Evolutionary conservation across 1,284 basidiomycete species (phyloP).

Genomic region (Heterobasidion irregulare): DNA sequence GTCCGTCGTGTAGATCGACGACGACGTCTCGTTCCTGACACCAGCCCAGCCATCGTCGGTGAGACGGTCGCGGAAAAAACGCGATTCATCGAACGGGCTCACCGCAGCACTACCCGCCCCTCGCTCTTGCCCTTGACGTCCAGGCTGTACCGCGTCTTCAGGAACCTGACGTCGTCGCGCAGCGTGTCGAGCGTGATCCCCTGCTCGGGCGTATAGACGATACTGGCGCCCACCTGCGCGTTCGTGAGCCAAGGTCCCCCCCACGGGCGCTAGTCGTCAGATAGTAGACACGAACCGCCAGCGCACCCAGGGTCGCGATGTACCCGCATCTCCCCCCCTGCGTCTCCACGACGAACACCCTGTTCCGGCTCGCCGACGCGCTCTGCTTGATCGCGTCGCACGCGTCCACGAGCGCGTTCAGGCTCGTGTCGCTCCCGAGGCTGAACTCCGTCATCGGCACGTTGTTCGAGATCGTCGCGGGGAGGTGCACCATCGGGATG

Average conservation of each 20-base stretch:
- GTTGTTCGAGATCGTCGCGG: slow-evolving; percentile 96
- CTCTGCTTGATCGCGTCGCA: slow-evolving; percentile 99
- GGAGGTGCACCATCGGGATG: slow-evolving; percentile 89
- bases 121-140: slow-evolving; percentile 88
- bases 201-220: slow-evolving; percentile 92
- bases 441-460: slow-evolving; percentile 96
- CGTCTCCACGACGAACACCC: slow-evolving; percentile 97
- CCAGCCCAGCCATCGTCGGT: neutral
- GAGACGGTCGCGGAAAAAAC: neutral
- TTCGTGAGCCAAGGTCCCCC: slow-evolving; percentile 1
- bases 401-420: slow-evolving; percentile 96
- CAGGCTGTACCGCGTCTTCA: slow-evolving; percentile 80
- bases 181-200: slow-evolving; percentile 83
- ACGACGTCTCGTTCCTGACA: slow-evolving; percentile 78
- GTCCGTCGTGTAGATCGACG: slow-evolving; percentile 86
- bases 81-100: slow-evolving; percentile 12
- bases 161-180: slow-evolving; percentile 81
- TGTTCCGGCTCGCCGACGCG: slow-evolving; percentile 88
- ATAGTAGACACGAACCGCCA: slow-evolving; percentile 61
- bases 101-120: slow-evolving; percentile 90
- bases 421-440: slow-evolving; percentile 89
- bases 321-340: slow-evolving; percentile 97
- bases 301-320: slow-evolving; percentile 89
- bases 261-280: neutral
- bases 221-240: slow-evolving; percentile 74